Conservation (phyloP, 1,139 yeast species). For the Taiozyma onychis region DNA sequence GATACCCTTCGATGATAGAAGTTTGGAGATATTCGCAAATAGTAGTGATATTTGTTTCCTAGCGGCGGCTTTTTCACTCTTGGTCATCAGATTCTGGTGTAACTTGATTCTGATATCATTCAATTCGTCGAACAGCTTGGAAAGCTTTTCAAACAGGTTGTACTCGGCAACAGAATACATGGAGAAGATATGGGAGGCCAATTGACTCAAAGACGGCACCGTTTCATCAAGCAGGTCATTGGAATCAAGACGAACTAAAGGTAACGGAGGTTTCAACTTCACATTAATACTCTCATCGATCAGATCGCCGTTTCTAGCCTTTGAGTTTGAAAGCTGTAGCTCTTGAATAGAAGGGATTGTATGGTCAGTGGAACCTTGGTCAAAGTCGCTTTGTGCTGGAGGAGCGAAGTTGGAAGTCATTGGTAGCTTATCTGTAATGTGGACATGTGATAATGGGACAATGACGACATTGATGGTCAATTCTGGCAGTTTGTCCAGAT, state of each 20-base stretch:
- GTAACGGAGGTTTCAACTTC: constrained; percentile 46
- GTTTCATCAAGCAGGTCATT: constrained; percentile 50
- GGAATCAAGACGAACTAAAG: constrained; percentile 40
- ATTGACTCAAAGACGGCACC: constrained; percentile 47
- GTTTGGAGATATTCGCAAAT: constrained; percentile 62
- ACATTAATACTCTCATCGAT: constrained; percentile 22
- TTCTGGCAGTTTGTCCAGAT: constrained; percentile 58
- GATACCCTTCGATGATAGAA: constrained; percentile 41
- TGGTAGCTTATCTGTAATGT: constrained; percentile 24
- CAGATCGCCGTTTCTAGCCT: constrained; percentile 19
- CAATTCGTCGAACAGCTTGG: constrained; percentile 49
- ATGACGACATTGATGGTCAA: constrained; percentile 45
- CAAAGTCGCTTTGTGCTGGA: constrained; percentile 26
- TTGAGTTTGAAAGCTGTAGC: constrained; percentile 7
- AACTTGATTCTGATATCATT: constrained; percentile 61
- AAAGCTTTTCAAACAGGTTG: constrained; percentile 49
- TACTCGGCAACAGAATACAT: constrained; percentile 69
- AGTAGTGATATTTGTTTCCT: constrained; percentile 56
- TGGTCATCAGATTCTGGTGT: constrained; percentile 51
- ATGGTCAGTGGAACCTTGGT: constrained; percentile 1
- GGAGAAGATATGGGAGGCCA: constrained; percentile 61
- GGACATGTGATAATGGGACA: constrained; percentile 54
- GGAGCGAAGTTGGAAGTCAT: constrained; percentile 26
- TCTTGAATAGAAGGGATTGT: neutral
- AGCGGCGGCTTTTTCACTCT: constrained; percentile 49